A percentile compares a stretch with the other conserved stretches of the same genome.
Evolutionary conservation across 1,284 basidiomycete genomes (phyloP).

Genomic region (Cutaneotrichosporon daszewskae): DNA sequence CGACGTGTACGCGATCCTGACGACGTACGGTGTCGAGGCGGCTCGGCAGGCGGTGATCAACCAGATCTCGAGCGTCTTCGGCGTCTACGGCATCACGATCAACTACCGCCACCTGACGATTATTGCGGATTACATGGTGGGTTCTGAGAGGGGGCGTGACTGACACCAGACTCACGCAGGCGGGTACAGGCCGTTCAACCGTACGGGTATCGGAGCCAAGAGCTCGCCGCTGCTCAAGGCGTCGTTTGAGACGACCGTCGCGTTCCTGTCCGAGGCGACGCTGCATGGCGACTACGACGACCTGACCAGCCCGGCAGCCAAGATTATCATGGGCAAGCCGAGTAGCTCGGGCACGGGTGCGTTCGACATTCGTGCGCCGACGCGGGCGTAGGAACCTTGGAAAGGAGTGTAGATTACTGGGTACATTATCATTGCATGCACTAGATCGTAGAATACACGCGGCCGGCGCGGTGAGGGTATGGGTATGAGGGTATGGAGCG

Average conservation of each 20-base stretch:
- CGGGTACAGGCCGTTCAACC: conserved; percentile 95
- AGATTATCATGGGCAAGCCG: conserved; percentile 83
- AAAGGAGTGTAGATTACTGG: background rate
- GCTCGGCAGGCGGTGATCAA: conserved; percentile 79
- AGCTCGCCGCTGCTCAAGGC: conserved; percentile 93
- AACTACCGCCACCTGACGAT: conserved; percentile 90
- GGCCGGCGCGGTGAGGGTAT: too few relatives aligned
- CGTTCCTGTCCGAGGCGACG: conserved; percentile 90
- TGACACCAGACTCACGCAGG: conserved; percentile 98
- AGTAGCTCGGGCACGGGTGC: conserved; percentile 78
- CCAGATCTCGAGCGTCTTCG: conserved; percentile 89
- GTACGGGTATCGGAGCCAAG: conserved; percentile 85
- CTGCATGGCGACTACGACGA: conserved; percentile 93
- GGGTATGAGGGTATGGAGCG: too few relatives aligned
- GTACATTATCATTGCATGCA: conserved; percentile 5
- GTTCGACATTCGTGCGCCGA: conserved; percentile 58
- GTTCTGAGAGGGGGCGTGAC: too few relatives aligned
- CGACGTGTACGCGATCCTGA: conserved; percentile 87
- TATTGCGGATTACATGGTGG: conserved; percentile 99
- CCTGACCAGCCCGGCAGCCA: conserved; percentile 71
- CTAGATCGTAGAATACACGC: too few relatives aligned
- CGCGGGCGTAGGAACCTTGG: background rate
- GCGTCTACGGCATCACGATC: conserved; percentile 96
- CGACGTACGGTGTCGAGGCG: conserved; percentile 95
- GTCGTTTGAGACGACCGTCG: conserved; percentile 94